Base-by-base conservation (phyloP, 768 basidiomycete species). In the Lyophyllum decastes region DNA sequence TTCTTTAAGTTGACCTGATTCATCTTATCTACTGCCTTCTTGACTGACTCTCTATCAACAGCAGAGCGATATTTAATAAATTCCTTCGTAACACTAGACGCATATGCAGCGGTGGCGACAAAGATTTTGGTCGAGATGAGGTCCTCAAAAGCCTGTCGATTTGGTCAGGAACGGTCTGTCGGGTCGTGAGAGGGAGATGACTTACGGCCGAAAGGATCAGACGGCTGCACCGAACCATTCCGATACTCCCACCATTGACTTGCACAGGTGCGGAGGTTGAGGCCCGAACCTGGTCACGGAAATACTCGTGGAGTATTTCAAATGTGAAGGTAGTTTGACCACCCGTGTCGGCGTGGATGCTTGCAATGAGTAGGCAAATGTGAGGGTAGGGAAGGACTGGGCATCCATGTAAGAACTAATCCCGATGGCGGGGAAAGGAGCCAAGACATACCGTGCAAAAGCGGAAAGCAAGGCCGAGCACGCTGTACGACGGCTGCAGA, bases 301-400 rank as follows among this genome's bases (percentile, higher is more conserved):
- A 94, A 30, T 80, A 78, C 52, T 92, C 90, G 60, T 89, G 81
- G 8, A 96, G 81, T 87, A 95, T 94, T 65, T 95, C 93, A 67
- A 98, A 96, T 27, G 92, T 98, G 72, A 97, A 87, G 14, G 75
- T 74, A 19, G 89, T 79, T 58, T 94, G 88, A 0, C 95, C 95
- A 6, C 85, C 84, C 10, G 86, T 87, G 24, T 85, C 75, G 4
- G 86, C 79, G 66, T 97, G 95, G 65, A 87, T 81, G 14, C 86
- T 81, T n/a, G 95, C 90, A 58, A 98, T 88, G 43, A 97, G 81
- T 27, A 96, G 79, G 66, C 92, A 94, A 19, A 94, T 71, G 2
- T 83, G 76, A 8, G 95, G 90, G 67, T 95, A 93, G 19, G 92
- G 75, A 21, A 95, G 69, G 54, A 79, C 92, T 94, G 55, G 46